Percentiles rank a stretch among this genome's conserved stretches.
These are phyloP conservation scores for Penicillium sp. DNA, from an alignment of 2,329 filamentous ascomycete genomes.

Conservation along the genomic window DNA sequence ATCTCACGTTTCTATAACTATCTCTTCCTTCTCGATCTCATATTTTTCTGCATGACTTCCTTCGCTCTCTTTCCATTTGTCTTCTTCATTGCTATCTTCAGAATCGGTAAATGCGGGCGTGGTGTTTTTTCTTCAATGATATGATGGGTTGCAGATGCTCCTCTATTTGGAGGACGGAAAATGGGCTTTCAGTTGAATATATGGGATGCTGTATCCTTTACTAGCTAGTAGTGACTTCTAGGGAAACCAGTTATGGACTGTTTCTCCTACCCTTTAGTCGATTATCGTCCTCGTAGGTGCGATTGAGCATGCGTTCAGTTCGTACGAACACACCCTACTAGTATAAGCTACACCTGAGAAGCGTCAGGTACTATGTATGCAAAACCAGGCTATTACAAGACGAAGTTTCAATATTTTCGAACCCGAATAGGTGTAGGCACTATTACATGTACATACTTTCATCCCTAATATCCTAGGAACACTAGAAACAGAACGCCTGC, in stretches of 20 bases:
- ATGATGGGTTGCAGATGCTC: conserved; percentile 1
- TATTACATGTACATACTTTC: conserved; percentile 29
- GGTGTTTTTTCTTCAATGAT: conserved; percentile 17
- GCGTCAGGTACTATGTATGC: background rate
- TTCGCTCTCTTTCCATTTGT: conserved; percentile 1
- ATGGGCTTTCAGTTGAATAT: conserved; percentile 17
- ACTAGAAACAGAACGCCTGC: conserved; percentile 43
- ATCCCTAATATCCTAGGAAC: conserved; percentile 31
- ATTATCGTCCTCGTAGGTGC: background rate
- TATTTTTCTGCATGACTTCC: background rate
- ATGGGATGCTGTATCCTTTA: conserved; percentile 19
- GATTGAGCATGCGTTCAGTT: background rate
- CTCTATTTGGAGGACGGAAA: conserved; percentile 15
- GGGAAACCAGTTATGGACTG: background rate
- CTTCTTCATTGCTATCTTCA: conserved; percentile 5
- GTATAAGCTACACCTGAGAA: too few relatives aligned
- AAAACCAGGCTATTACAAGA: background rate
- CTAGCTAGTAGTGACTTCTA: conserved; percentile 6
- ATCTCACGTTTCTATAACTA: conserved; percentile 1
- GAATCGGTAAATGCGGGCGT: conserved; percentile 11
- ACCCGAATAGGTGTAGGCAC: conserved; percentile 24
- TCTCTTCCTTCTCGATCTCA: background rate
- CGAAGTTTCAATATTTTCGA: background rate
- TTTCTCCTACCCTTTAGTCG: background rate
- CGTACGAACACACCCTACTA: background rate